Percentiles rank a stretch among this genome's conserved stretches.
phyloP scores from a whole-genome alignment of 345 rosid genomes.

The Eucalyptus melliodora region DNA sequence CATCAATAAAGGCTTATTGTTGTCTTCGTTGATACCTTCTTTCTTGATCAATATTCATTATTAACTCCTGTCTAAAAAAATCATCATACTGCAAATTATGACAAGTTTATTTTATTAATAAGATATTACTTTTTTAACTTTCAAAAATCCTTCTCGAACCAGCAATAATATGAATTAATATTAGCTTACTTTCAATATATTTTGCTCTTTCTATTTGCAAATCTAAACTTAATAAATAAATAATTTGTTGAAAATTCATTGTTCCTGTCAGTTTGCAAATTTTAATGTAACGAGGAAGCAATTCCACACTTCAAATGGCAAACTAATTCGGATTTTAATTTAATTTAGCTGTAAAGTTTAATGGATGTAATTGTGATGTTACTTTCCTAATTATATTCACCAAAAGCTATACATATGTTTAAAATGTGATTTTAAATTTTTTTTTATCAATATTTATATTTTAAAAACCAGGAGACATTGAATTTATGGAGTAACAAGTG shows the following conservation, averaged over 20 bases:
- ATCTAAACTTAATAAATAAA: not conserved
- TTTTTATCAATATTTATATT: not conserved
- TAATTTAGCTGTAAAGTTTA: not conserved
- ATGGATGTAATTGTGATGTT: not conserved
- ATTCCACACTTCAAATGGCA: not conserved
- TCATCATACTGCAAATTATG: too few species aligned
- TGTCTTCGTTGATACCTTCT: too few species aligned
- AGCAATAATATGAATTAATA: too few species aligned
- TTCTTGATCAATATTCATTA: too few species aligned
- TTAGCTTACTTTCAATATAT: too few species aligned
- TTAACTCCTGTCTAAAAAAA: too few species aligned
- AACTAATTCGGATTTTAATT: not conserved
- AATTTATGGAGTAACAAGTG: not conserved
- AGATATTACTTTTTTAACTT: too few species aligned
- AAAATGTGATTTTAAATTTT: too few species aligned
- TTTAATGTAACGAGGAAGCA: not conserved
- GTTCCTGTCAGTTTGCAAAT: not conserved
- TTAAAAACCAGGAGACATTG: not conserved
- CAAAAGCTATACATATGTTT: not conserved
- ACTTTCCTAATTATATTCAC: fast-evolving
- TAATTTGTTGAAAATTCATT: not conserved
- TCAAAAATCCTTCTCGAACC: too few species aligned
- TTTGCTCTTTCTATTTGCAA: too few species aligned
- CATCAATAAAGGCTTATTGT: too few species aligned
- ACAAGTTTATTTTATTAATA: too few species aligned